phyloP scores from a whole-genome alignment of 495 filamentous ascomycete genomes.

The Aspergillus incahuasiensis region DNA sequence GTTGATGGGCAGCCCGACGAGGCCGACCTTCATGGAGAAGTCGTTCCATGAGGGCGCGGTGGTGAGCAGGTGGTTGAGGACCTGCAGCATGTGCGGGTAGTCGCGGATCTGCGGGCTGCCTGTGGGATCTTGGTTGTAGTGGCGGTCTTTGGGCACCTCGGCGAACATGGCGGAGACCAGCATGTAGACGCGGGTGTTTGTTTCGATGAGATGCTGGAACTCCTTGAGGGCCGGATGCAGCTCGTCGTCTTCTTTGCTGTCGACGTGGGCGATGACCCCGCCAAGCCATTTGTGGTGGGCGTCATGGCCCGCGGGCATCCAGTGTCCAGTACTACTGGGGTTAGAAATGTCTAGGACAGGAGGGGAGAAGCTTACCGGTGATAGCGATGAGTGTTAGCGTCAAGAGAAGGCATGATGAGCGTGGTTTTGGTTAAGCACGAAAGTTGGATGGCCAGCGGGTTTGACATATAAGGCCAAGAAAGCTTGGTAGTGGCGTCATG shows the following conservation, averaged over 20 bases:
- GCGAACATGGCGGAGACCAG: constrained; percentile 55
- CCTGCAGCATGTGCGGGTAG: constrained; percentile 58
- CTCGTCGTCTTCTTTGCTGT: constrained; percentile 16
- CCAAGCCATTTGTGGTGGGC: constrained; percentile 34
- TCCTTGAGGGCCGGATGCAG: constrained; percentile 37
- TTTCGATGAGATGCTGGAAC: constrained; percentile 45
- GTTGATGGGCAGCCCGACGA: constrained; percentile 64
- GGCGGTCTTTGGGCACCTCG: constrained; percentile 52
- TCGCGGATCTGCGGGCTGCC: constrained; percentile 57
- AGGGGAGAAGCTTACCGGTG: background rate
- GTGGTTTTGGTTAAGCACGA: too few species aligned
- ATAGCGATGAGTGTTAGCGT: background rate
- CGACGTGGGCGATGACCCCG: constrained; percentile 29
- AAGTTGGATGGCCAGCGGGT: background rate
- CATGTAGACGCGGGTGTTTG: constrained; percentile 35
- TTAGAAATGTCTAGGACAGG: background rate
- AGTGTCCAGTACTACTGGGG: constrained; percentile 25
- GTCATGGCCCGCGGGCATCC: constrained; percentile 33
- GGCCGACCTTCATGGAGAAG: constrained; percentile 45
- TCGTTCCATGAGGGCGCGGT: constrained; percentile 59
- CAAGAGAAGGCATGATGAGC: background rate
- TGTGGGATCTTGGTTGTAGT: constrained; percentile 58
- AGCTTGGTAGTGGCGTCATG: background rate
- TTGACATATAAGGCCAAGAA: background rate
- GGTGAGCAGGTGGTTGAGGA: constrained; percentile 61